Base-by-base conservation (phyloP, 208 protist species). In the Herpetomonas tarakana region DNA sequence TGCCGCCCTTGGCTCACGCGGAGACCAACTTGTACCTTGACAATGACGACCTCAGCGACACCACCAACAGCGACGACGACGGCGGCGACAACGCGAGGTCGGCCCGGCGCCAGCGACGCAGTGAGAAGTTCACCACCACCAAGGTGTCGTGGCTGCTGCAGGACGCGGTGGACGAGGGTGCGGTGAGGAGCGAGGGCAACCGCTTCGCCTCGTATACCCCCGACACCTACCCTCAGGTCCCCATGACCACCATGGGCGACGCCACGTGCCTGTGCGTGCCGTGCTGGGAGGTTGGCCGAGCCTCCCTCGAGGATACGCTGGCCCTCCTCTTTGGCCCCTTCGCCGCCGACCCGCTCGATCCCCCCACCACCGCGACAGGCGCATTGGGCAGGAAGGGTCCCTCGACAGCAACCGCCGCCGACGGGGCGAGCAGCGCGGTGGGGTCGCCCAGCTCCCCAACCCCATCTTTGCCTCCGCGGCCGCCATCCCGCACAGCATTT, bases 211-310 rank as follows among this genome's bases (percentile, higher is more conserved):
- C 35, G 25, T 53, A 63, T 29, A 55, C 66, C 6, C 49, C 27
- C 19, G 59, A 67, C 22, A 52, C 62, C 49, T 56, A 52, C 22
- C 62, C 27, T 26, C 58, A 66, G 44, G 21, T 65, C 9, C 58
- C 64, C 9, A 54, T 66, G 25, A 50, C 49, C 2, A 22, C 70
- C 14, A 18, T 52, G 16, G 68, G 62, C 2, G 74, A 81, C 11
- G 31, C 49, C 1, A 27, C 71, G 52, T 65, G 79, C 21, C 60
- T 80, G 27, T 76, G 63, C 45, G 16, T 88, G 19, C 65, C 71
- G 11, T 71, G 47, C 39, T 58, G 60, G 18, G 50, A 77, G 16
- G 60, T 83, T 1, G 77, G 77, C 4, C 62, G 65, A n/a, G 31
- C 68, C n/a, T 52, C 41, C 14, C 55, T 83, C 39, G 1, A 19